Evolutionary conservation across 176 grass and related monocot genomes (phyloP).

Genomic region (Coix lacrymajobi): DNA sequence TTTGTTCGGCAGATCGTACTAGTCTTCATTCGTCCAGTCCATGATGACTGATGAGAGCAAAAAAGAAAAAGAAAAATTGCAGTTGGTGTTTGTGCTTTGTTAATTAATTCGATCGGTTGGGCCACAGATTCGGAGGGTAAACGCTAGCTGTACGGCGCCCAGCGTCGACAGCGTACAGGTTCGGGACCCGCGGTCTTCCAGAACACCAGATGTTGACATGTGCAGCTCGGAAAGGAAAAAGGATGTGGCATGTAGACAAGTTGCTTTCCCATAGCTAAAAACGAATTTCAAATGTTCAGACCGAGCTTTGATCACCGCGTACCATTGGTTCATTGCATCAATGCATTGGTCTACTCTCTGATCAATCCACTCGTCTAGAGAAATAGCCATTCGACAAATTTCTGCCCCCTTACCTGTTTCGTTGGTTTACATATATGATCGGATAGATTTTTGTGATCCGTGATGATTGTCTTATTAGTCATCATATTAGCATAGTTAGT

Average conservation of each 20-base stretch:
- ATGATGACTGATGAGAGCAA: background rate
- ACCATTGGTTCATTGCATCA: background rate
- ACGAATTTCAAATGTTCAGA: conserved; percentile 9
- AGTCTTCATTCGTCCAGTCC: background rate
- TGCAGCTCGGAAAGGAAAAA: background rate
- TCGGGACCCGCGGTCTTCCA: conserved; percentile 4
- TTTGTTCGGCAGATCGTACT: background rate
- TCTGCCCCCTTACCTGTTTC: background rate
- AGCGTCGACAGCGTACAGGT: conserved; percentile 1
- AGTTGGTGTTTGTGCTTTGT: background rate
- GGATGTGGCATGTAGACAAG: background rate
- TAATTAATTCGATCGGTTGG: conserved; percentile 3
- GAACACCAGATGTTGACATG: conserved; percentile 4
- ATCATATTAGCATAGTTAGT: no score
- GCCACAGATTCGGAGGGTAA: background rate
- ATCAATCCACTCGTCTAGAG: background rate
- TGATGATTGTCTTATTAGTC: background rate
- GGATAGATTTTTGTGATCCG: background rate
- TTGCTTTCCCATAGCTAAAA: background rate
- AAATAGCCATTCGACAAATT: background rate
- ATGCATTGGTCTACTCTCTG: background rate
- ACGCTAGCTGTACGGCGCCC: conserved; percentile 5
- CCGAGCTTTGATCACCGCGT: background rate
- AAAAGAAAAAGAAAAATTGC: background rate
- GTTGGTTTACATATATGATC: background rate